Evolutionary conservation across 2,329 filamentous ascomycete species (phyloP).

Genomic region (Sporothrix curviconia): DNA sequence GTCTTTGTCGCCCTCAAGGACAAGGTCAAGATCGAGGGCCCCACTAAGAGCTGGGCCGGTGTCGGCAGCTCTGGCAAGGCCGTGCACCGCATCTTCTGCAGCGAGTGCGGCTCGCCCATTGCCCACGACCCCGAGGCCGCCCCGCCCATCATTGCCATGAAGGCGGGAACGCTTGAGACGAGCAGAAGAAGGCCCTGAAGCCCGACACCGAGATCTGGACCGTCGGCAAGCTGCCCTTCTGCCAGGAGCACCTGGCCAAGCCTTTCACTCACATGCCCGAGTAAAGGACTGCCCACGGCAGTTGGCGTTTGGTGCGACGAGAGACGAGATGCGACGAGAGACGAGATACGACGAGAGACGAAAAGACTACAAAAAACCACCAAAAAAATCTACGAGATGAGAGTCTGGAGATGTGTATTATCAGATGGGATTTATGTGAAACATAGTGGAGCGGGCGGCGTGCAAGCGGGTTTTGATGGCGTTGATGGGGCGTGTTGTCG

Average conservation of each 20-base stretch:
- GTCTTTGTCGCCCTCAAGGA: conserved; percentile 61
- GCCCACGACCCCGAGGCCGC: conserved; percentile 65
- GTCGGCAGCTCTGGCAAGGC: conserved; percentile 53
- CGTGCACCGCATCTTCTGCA: conserved; percentile 64
- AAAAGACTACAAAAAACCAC: too few species aligned
- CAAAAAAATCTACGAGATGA: not conserved
- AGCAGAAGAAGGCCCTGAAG: conserved; percentile 63
- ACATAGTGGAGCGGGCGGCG: not conserved
- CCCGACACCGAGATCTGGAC: conserved; percentile 67
- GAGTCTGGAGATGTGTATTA: not conserved
- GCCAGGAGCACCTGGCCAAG: conserved; percentile 57
- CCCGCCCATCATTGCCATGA: conserved; percentile 63
- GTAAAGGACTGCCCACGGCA: conserved; percentile 26
- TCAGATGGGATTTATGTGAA: not conserved
- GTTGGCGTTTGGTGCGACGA: too few species aligned
- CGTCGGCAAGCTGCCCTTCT: conserved; percentile 61
- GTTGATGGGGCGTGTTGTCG: not conserved
- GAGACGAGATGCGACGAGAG: too few species aligned
- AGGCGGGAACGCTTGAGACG: conserved; percentile 58
- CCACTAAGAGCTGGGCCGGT: conserved; percentile 58
- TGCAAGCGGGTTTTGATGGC: not conserved
- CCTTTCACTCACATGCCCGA: conserved; percentile 59
- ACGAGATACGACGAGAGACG: too few species aligned
- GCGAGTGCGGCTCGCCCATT: conserved; percentile 62
- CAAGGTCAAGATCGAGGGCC: conserved; percentile 56